These are phyloP conservation scores for Hypoxylon sp. DNA, from an alignment of 2,329 filamentous ascomycete genomes.

Conservation along the genomic window DNA sequence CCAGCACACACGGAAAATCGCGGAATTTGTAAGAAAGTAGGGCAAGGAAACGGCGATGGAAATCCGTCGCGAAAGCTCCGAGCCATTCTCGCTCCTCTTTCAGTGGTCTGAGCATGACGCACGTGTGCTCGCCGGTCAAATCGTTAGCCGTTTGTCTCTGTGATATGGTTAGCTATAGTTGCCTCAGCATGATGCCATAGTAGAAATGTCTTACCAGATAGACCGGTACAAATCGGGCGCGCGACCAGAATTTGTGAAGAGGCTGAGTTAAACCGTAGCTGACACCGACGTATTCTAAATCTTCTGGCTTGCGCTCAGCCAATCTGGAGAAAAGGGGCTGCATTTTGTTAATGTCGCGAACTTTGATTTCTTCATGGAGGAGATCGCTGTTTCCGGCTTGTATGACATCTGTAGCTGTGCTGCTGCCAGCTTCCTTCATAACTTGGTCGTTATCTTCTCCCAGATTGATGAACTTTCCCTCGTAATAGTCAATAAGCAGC, in stretches of 20 bases:
- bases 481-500: conserved; percentile 91
- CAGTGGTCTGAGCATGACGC: conserved; percentile 93
- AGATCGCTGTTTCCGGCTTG: conserved; percentile 76
- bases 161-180: conserved; percentile 18
- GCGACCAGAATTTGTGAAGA: conserved; percentile 98
- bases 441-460: conserved; percentile 74
- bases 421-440: conserved; percentile 74
- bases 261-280: conserved; percentile 90
- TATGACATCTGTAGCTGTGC: conserved; percentile 84
- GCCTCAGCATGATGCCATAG: not conserved
- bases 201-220: conserved; percentile 68
- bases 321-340: conserved; percentile 92
- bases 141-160: conserved; percentile 91
- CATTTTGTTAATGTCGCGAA: conserved; percentile 91
- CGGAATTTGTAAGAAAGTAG: conserved; percentile 95
- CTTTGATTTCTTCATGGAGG: conserved; percentile 86
- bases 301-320: conserved; percentile 81
- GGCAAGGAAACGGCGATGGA: conserved; percentile 91
- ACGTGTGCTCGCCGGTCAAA: conserved; percentile 95
- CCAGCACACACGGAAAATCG: conserved; percentile 79
- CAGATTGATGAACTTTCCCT: conserved; percentile 88
- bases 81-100: conserved; percentile 85
- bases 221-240: conserved; percentile 84
- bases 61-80: conserved; percentile 89
- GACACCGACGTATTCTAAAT: conserved; percentile 92